Percentiles rank a stretch among this genome's conserved stretches.
phyloP scores from a whole-genome alignment of 1,284 basidiomycete species.

The Leccinum discolor region DNA sequence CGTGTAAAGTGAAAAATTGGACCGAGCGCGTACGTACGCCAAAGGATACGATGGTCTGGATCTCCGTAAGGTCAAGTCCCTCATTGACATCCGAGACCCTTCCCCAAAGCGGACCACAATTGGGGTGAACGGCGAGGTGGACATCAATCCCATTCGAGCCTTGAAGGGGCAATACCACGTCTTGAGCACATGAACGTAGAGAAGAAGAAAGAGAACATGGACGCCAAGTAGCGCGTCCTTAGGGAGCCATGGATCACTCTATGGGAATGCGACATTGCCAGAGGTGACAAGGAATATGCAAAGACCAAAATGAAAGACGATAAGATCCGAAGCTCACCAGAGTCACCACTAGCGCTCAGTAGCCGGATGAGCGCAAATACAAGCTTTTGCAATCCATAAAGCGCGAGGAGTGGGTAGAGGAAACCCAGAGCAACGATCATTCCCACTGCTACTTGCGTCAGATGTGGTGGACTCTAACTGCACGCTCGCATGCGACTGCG shows the following conservation, averaged over 20 bases:
- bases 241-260: background rate
- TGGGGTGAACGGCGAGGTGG: slow-evolving; percentile 42
- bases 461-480: background rate
- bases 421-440: slow-evolving; percentile 27
- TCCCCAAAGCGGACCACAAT: slow-evolving; percentile 40
- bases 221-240: background rate
- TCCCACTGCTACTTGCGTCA: background rate
- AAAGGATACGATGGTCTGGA: slow-evolving; percentile 48
- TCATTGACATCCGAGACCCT: slow-evolving; percentile 44
- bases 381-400: slow-evolving; percentile 20
- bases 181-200: slow-evolving; percentile 13
- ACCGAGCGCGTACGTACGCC: slow-evolving; percentile 34
- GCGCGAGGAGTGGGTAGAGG: slow-evolving; percentile 19
- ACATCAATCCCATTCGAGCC: slow-evolving; percentile 28
- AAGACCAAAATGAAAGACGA: background rate
- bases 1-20: background rate
- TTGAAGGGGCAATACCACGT: slow-evolving; percentile 7
- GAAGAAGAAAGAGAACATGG: slow-evolving; percentile 3
- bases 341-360: slow-evolving; percentile 11
- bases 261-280: background rate
- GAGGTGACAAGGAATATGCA: background rate
- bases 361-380: slow-evolving; percentile 8
- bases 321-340: background rate
- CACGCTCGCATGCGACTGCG: background rate
- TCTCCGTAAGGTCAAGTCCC: slow-evolving; percentile 37